Evolutionary conservation across 768 basidiomycete genomes (phyloP).

Genomic region (Tephrocybe rancida): DNA sequence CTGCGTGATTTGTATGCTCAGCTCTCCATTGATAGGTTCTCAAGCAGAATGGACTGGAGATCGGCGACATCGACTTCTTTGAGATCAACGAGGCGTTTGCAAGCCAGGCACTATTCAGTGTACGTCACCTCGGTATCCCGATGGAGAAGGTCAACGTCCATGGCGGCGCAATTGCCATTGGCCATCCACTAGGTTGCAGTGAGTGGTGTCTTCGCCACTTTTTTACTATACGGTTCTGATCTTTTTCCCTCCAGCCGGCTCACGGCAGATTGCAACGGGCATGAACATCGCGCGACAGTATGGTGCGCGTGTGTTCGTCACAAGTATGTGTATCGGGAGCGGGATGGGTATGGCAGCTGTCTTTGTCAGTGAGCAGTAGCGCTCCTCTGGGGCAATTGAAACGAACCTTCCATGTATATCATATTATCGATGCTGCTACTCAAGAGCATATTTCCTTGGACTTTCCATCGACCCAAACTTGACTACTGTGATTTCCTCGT

Average conservation of each 20-base stretch:
- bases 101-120: conserved; percentile 74
- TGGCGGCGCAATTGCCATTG: conserved; percentile 90
- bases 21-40: conserved; percentile 40
- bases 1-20: neutral
- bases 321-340: conserved; percentile 89
- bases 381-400: too few species aligned
- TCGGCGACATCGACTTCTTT: conserved; percentile 83
- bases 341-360: conserved; percentile 93
- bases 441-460: too few species aligned
- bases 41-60: conserved; percentile 62
- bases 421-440: too few species aligned
- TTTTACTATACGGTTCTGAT: neutral
- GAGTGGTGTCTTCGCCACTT: conserved; percentile 28
- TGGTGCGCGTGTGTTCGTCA: conserved; percentile 76
- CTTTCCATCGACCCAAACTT: too few species aligned
- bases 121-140: conserved; percentile 71
- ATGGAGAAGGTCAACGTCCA: conserved; percentile 82
- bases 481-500: too few species aligned
- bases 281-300: conserved; percentile 82
- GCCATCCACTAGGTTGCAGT: conserved; percentile 89
- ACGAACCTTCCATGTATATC: too few species aligned
- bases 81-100: conserved; percentile 96
- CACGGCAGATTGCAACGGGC: conserved; percentile 89
- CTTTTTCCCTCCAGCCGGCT: conserved; percentile 55
- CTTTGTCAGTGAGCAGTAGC: conserved; percentile 82